These are phyloP conservation scores for Phytophthora agathidicida DNA, from an alignment of 352 stramenopile genomes.

Conservation along the genomic window DNA sequence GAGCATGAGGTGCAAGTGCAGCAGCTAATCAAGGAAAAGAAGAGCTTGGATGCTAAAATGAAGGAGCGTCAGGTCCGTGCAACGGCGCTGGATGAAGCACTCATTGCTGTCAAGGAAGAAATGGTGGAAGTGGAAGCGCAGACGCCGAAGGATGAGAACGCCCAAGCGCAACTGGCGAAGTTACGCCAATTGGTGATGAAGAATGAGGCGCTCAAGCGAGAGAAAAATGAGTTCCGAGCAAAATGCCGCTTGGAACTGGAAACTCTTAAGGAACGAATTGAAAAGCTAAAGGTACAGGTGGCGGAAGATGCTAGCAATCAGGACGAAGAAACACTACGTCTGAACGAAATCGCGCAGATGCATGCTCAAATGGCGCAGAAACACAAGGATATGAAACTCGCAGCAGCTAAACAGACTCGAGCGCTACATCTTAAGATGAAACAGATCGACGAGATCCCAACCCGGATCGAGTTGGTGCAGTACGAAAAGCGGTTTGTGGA, in stretches of 20 bases:
- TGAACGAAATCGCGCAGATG: slow-evolving; percentile 69
- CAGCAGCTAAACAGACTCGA: slow-evolving; percentile 63
- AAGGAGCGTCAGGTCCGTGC: slow-evolving; percentile 33
- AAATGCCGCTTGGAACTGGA: slow-evolving; percentile 55
- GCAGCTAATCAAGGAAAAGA: slow-evolving; percentile 56
- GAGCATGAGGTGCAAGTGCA: slow-evolving; percentile 41
- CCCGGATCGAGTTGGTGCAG: slow-evolving; percentile 87
- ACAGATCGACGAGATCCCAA: slow-evolving; percentile 87
- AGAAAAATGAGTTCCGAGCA: slow-evolving; percentile 52
- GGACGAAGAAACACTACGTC: slow-evolving; percentile 52
- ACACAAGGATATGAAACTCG: slow-evolving; percentile 68
- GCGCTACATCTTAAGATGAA: slow-evolving; percentile 65
- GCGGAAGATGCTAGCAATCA: slow-evolving; percentile 36
- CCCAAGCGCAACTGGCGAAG: slow-evolving; percentile 30
- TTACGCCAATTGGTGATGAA: slow-evolving; percentile 47
- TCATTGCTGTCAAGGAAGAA: slow-evolving; percentile 49
- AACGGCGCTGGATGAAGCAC: slow-evolving; percentile 31
- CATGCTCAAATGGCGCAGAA: slow-evolving; percentile 69
- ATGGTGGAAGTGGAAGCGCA: slow-evolving; percentile 41
- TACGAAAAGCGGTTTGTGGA: slow-evolving; percentile 91
- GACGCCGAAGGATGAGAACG: slow-evolving; percentile 30
- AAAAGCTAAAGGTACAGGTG: slow-evolving; percentile 48
- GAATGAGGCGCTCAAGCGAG: slow-evolving; percentile 62
- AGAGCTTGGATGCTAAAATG: slow-evolving; percentile 36
- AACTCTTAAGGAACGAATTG: slow-evolving; percentile 41